These are phyloP conservation scores for Tephrocybe sp. DNA, from an alignment of 768 basidiomycete genomes.

Conservation along the genomic window DNA sequence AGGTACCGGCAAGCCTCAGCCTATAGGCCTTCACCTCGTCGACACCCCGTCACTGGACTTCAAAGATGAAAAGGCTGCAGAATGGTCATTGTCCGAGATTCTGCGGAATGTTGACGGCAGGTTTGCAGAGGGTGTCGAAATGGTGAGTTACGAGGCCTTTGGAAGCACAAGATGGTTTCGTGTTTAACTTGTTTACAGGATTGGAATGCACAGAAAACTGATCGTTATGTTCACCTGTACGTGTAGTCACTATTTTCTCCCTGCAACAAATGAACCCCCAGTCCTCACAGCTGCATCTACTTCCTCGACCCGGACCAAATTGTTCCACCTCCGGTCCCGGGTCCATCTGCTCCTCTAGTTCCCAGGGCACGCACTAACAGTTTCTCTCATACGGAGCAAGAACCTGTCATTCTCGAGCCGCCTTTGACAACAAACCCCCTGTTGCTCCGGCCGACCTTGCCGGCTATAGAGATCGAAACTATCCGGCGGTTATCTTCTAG, in stretches of 20 bases:
- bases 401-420: conserved; percentile 79
- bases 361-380: conserved; percentile 69
- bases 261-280: conserved; percentile 16
- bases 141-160: conserved; percentile 54
- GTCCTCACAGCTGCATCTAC: conserved; percentile 73
- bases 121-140: conserved; percentile 72
- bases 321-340: conserved; percentile 67
- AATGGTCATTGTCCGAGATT: conserved; percentile 66
- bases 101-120: conserved; percentile 71
- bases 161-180: conserved; percentile 17
- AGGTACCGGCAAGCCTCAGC: conserved; percentile 41
- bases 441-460: conserved; percentile 66
- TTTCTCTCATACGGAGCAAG: conserved; percentile 70
- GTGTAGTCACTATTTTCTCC: conserved; percentile 28
- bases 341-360: conserved; percentile 66
- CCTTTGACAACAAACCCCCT: conserved; percentile 74
- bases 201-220: conserved; percentile 65
- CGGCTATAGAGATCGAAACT: conserved; percentile 68
- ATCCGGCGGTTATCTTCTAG: conserved; percentile 79
- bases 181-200: conserved; percentile 46
- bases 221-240: conserved; percentile 83
- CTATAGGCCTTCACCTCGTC: conserved; percentile 68
- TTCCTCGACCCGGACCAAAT: conserved; percentile 85
- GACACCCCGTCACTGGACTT: conserved; percentile 85
- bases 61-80: conserved; percentile 60